Evolutionary conservation across 2,329 filamentous ascomycete species (phyloP), one percentile per base, ranked within the genome.

Genomic region (Talaromyces rugulosus): DNA sequence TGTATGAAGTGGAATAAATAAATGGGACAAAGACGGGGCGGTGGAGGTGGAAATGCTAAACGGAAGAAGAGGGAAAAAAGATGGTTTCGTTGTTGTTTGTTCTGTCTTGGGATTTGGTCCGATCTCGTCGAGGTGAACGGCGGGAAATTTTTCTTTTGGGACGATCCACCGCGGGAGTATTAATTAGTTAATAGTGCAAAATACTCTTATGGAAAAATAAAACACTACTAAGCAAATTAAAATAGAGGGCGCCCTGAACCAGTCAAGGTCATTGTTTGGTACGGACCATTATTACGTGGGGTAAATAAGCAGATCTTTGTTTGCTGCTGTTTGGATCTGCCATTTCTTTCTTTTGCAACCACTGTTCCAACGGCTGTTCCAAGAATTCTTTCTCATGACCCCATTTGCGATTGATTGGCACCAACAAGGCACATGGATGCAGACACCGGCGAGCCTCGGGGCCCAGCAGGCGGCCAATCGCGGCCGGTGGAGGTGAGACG

Each of bases 81-180:
- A 23, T 57, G 55, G 59, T 62, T 62, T 62, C 56, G 56, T 62
- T 62, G 59, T 62, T 50, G 56, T 62, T 62, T 62, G 59, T 62
- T 50, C 61, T 62, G 56, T 62, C 56, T 62, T 62, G 61, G 61
- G 61, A 55, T 40, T n/a, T 12, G 33, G 44, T 14, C 18, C 16
- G 42, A 47, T 47, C 42, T 47, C 18, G 42, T 27, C 42, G 42
- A 42, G 23, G 23, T 6, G 5, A 33, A 3, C n/a, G 28, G 5
- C 27, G 27, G 54, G 54, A 33, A 36, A 56, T 56, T 56, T 56
- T 56, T 56, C 34, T 56, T 23, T 36, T 56, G 27, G 31, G 30
- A 31, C 23, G 54, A 28, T 56, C 33, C 33, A 56, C 54, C 28
- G 23, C 44, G n/a, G 44, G n/a, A n/a, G 18, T 23, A 47, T n/a